Conservation (phyloP, 352 stramenopile species). For the Globisporangium iwayamae region DNA sequence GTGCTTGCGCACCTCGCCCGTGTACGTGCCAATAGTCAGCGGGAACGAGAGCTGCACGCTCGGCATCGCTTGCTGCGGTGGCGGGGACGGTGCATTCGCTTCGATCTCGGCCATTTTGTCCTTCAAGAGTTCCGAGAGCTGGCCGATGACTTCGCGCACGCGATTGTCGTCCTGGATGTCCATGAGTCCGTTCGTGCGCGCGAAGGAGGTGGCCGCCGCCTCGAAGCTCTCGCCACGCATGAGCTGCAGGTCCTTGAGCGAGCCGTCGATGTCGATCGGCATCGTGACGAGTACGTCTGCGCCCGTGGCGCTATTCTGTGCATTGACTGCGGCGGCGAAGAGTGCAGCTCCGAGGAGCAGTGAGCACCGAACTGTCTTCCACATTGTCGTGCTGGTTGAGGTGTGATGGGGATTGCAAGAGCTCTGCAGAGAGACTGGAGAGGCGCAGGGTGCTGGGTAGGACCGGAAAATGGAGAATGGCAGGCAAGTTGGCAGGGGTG, state of each 20-base stretch:
- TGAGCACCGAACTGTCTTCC: conserved; percentile 13
- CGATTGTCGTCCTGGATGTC: conserved; percentile 39
- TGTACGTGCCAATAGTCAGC: conserved; percentile 48
- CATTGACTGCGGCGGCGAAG: conserved; percentile 8
- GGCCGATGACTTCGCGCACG: conserved; percentile 54
- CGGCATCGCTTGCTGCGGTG: conserved; percentile 13
- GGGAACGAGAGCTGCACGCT: conserved; percentile 60
- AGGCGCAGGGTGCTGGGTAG: background rate
- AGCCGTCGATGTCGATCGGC: conserved; percentile 61
- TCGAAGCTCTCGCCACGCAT: conserved; percentile 66
- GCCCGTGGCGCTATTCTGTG: conserved; percentile 17
- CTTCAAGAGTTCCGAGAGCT: conserved; percentile 65
- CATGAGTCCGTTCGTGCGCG: conserved; percentile 54
- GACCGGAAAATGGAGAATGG: conserved; percentile 8
- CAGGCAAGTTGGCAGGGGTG: background rate
- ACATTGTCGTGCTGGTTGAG: conserved; percentile 7
- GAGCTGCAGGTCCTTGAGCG: conserved; percentile 54
- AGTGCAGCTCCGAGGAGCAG: conserved; percentile 29
- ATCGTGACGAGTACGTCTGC: conserved; percentile 68
- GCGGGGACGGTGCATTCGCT: conserved; percentile 4
- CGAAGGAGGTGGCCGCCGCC: conserved; percentile 58
- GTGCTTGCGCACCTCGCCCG: conserved; percentile 52
- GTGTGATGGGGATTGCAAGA: conserved; percentile 7
- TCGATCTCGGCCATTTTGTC: conserved; percentile 57
- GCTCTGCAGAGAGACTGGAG: background rate